Evolutionary conservation across 495 filamentous ascomycete genomes (phyloP), one percentile per base, ranked within the genome.

Genomic region (Pyrenula massariospora): DNA sequence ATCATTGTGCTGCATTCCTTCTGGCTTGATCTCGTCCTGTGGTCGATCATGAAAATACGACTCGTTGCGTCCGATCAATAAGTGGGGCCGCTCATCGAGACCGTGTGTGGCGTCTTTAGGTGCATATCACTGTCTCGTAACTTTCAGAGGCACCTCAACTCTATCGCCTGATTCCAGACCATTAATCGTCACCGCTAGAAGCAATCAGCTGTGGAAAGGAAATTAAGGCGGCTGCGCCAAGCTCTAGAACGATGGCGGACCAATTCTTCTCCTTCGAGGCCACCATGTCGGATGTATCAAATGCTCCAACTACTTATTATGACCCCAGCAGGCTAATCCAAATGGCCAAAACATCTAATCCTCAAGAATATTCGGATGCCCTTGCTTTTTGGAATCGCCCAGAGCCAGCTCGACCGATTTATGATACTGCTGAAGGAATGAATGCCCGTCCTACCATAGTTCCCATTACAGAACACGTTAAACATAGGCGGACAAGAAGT

Each of bases 401-500:
- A 36, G 54, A 22, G 47, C 56, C 52, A 42, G 22, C 20, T 58
- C 68, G 22, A 24, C 63, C 52, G 52, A 52, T 52, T 24, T 67
- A 66, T 55, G 62, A 67, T 24, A 47, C 65, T 51, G 52, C 56
- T 49, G 58, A 62, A 5, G 31, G 20, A 59, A 59, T 20, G 66
- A 70, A 59, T 63, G 70, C 48, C 64, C 62, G 48, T 59, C 65
- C 20, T 56, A 66, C 21, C 65, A 68, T 22, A 69, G 69, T 24
- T 57, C 62, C 67, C 25, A 54, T 64, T 48, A 54, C 67, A 19
- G 91, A 96, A 56, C 84, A 88, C 61, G 87, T 95, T 62, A 98
- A 96, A 67, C 92, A 96, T 64, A 86, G 91, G 53, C 84, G 93
- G 58, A 96, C 93, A 50, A 78, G 93, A 59, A 95, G 88, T 57